These are phyloP conservation scores for Pholiota microspora DNA, from an alignment of 768 basidiomycete species.

Conservation along the genomic window DNA sequence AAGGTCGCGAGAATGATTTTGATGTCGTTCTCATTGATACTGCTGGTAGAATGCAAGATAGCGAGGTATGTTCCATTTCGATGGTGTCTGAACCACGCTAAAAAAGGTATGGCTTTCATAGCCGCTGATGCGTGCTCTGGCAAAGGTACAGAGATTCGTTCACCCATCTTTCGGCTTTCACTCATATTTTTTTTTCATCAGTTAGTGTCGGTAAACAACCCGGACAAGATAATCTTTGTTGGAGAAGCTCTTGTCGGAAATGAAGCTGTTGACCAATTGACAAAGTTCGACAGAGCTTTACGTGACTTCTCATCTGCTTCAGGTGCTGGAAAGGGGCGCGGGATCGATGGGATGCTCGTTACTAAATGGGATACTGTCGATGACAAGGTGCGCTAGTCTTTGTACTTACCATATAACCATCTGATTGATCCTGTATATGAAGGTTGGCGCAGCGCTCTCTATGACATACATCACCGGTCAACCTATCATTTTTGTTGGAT, in stretches of 20 bases:
- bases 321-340: constrained; percentile 70
- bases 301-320: constrained; percentile 86
- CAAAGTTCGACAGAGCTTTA: constrained; percentile 93
- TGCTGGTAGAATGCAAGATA: constrained; percentile 99
- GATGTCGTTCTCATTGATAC: constrained; percentile 98
- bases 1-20: constrained; percentile 87
- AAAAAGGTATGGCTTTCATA: constrained; percentile 23
- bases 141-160: constrained; percentile 58
- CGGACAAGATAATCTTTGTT: constrained; percentile 97
- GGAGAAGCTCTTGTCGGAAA: constrained; percentile 98
- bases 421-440: constrained; percentile 9
- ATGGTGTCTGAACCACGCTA: not conserved
- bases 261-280: constrained; percentile 96
- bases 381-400: constrained; percentile 67
- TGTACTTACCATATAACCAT: not conserved
- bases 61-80: constrained; percentile 63
- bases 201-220: constrained; percentile 90
- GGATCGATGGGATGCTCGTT: constrained; percentile 97
- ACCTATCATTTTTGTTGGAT: constrained; percentile 97
- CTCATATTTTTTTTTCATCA: constrained; percentile 28
- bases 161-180: not conserved
- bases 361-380: constrained; percentile 99
- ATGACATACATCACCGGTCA: constrained; percentile 99
- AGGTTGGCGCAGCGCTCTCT: constrained; percentile 97
- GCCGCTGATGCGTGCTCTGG: constrained; percentile 98